These are phyloP conservation scores for Ceratocystis papillata DNA, from an alignment of 2,329 filamentous ascomycete species.

Conservation along the genomic window DNA sequence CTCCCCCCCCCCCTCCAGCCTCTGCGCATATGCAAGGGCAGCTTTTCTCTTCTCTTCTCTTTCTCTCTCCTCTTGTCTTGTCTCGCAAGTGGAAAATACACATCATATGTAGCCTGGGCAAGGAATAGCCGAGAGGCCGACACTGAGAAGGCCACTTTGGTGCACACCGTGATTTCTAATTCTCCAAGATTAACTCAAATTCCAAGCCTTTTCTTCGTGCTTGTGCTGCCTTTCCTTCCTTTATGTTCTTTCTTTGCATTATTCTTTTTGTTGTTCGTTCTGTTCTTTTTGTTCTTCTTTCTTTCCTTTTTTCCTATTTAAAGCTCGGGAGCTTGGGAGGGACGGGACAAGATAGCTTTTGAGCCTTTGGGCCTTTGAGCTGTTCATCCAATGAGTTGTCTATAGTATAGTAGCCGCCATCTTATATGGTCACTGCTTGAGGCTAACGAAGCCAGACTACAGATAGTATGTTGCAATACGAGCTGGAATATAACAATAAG, in stretches of 20 bases:
- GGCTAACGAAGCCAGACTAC: no score
- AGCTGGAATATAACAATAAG: no score
- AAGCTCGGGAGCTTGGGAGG: no score
- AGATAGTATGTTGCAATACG: no score
- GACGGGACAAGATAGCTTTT: no score
- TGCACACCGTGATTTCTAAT: neutral
- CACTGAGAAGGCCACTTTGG: neutral
- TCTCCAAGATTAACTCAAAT: no score
- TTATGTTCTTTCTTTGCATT: neutral
- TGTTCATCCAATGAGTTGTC: neutral
- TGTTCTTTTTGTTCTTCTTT: neutral
- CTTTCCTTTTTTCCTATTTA: neutral
- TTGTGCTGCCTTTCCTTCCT: neutral
- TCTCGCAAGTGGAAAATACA: neutral
- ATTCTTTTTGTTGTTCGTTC: neutral
- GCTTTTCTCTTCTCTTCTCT: neutral
- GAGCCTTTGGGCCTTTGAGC: neutral
- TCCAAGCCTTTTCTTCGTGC: no score
- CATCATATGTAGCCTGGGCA: neutral
- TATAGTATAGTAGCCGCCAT: neutral
- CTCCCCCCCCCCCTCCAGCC: neutral
- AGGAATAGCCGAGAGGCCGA: constrained; percentile 8
- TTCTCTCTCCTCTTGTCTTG: neutral
- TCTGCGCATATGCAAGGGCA: neutral
- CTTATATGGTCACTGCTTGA: no score